A percentile compares a stretch with the other conserved stretches of the same genome.
phyloP scores from a whole-genome alignment of 2,329 filamentous ascomycete genomes.

The Pyrenochaeta sp. region DNA sequence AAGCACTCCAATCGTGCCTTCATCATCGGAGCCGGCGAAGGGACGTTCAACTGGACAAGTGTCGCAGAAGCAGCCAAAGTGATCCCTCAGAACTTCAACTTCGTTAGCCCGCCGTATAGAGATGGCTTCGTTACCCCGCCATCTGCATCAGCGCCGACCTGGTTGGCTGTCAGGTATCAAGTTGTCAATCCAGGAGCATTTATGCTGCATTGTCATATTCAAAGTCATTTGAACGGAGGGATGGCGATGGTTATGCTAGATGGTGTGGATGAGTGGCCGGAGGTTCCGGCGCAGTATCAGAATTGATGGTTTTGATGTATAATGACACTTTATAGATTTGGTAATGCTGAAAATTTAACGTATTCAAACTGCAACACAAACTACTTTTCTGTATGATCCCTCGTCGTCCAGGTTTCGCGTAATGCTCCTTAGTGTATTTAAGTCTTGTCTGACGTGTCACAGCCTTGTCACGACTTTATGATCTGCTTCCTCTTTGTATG shows the following conservation, averaged over 20 bases:
- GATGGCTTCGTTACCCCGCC: slow-evolving; percentile 58
- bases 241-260: slow-evolving; percentile 61
- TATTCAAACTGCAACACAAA: too few species aligned
- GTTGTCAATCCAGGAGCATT: slow-evolving; percentile 58
- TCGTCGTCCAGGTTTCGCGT: too few species aligned
- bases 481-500: too few species aligned
- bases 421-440: background rate
- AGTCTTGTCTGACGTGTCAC: too few species aligned
- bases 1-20: slow-evolving; percentile 71
- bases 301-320: slow-evolving; percentile 15
- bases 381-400: too few species aligned
- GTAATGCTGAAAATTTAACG: background rate
- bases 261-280: slow-evolving; percentile 58
- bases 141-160: slow-evolving; percentile 30
- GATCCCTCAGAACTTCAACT: slow-evolving; percentile 63
- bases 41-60: slow-evolving; percentile 60
- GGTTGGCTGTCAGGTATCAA: slow-evolving; percentile 58
- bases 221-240: slow-evolving; percentile 57
- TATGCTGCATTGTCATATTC: slow-evolving; percentile 61
- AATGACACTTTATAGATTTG: slow-evolving; percentile 1
- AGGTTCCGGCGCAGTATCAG: slow-evolving; percentile 31
- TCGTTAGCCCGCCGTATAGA: slow-evolving; percentile 62
- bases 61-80: slow-evolving; percentile 61
- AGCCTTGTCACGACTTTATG: too few species aligned
- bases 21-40: slow-evolving; percentile 61